Evolutionary conservation across 352 stramenopile genomes (phyloP).

Genomic region (Globisporangium echinulatum): DNA sequence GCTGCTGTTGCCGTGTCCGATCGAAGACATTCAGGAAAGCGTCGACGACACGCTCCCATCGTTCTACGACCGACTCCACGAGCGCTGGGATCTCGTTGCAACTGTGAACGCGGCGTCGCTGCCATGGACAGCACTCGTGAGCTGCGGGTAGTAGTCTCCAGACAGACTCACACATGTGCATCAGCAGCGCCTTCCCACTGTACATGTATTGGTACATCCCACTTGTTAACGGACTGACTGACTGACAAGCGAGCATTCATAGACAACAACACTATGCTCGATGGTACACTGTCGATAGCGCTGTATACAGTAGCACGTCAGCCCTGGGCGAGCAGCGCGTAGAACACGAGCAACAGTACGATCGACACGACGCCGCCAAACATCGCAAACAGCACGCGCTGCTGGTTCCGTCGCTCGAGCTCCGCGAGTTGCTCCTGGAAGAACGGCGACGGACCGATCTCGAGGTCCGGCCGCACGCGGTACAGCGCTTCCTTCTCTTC

Average conservation of each 20-base stretch:
- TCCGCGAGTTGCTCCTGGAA: constrained; percentile 55
- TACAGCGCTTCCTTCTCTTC: constrained; percentile 84
- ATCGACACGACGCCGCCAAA: constrained; percentile 66
- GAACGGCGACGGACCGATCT: constrained; percentile 55
- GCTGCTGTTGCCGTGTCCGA: background rate
- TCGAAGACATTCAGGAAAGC: constrained; percentile 3
- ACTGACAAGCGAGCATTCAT: background rate
- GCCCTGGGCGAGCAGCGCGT: constrained; percentile 33
- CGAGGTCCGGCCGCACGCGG: constrained; percentile 70
- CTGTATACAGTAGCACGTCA: constrained; percentile 1
- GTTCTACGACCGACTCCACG: constrained; percentile 1
- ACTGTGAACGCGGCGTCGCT: constrained; percentile 5
- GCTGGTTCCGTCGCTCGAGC: constrained; percentile 50
- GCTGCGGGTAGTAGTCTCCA: constrained; percentile 6
- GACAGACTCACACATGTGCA: background rate
- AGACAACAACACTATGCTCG: background rate
- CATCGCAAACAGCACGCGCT: constrained; percentile 65
- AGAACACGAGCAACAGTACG: constrained; percentile 64
- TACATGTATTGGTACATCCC: background rate
- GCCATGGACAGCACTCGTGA: constrained; percentile 9
- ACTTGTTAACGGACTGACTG: background rate
- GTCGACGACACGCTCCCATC: background rate
- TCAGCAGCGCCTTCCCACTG: background rate
- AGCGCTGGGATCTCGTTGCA: constrained; percentile 9
- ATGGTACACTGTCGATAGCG: background rate